These are phyloP conservation scores for Penstemon barbatus DNA, from an alignment of 257 asterid species.

Conservation along the genomic window DNA sequence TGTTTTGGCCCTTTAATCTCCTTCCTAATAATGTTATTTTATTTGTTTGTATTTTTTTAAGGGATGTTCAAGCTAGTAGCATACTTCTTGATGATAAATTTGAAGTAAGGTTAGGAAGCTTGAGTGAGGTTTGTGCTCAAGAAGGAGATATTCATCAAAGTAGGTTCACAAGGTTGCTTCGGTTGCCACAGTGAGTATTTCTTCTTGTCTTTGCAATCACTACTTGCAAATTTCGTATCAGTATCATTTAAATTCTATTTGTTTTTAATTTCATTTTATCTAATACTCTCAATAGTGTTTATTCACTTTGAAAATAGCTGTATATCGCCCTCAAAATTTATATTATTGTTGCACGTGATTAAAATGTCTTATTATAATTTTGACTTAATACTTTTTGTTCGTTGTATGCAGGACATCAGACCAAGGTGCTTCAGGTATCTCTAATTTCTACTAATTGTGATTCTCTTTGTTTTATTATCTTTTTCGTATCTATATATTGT, in stretches of 20 bases:
- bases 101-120: conserved; percentile 94
- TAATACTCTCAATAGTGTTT: background rate
- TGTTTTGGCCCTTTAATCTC: conserved; percentile 13
- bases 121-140: conserved; percentile 83
- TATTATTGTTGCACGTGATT: background rate
- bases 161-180: conserved; percentile 69
- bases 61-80: conserved; percentile 98
- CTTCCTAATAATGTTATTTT: conserved; percentile 18
- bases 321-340: background rate
- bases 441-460: conserved; percentile 5
- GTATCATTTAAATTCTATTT: too few species aligned
- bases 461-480: conserved; percentile 15
- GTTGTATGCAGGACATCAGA: conserved; percentile 70
- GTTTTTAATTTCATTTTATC: conserved; percentile 3
- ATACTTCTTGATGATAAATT: conserved; percentile 94
- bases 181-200: conserved; percentile 81
- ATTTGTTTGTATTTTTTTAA: conserved; percentile 32
- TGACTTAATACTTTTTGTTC: conserved; percentile 34
- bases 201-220: background rate
- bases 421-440: conserved; percentile 70
- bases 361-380: conserved; percentile 9
- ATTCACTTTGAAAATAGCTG: conserved; percentile 2
- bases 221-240: background rate
- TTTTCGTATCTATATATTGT: background rate
- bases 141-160: conserved; percentile 76